A percentile compares a stretch with the other conserved stretches of the same genome.
These are phyloP conservation scores for Aspergillus candidus DNA, from an alignment of 2,329 filamentous ascomycete species.

Conservation along the genomic window DNA sequence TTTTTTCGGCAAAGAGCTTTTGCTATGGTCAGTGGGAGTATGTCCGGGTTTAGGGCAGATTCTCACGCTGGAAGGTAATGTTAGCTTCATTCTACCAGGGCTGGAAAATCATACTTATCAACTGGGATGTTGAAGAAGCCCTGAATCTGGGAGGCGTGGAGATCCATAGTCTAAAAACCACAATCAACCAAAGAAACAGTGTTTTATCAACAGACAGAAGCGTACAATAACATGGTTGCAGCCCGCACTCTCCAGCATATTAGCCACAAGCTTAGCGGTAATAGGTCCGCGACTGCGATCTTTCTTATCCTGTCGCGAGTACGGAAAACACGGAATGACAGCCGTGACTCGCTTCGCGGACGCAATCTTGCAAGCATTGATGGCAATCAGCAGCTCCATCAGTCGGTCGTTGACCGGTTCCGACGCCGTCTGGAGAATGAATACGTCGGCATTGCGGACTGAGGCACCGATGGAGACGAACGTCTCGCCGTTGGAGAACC, in stretches of 20 bases:
- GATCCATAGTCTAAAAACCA: slow-evolving; percentile 64
- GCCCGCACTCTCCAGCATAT: slow-evolving; percentile 91
- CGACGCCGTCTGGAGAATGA: slow-evolving; percentile 1
- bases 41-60: too few relatives aligned
- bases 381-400: slow-evolving; percentile 97
- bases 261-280: slow-evolving; percentile 87
- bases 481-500: slow-evolving; percentile 1
- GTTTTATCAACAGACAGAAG: too few relatives aligned
- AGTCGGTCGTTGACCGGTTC: slow-evolving; percentile 73
- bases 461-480: not conserved
- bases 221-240: slow-evolving; percentile 72
- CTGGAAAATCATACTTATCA: slow-evolving; percentile 46
- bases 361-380: slow-evolving; percentile 82
- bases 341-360: slow-evolving; percentile 85
- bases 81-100: too few relatives aligned
- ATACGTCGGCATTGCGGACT: not conserved
- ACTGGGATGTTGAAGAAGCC: slow-evolving; percentile 88
- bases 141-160: slow-evolving; percentile 87
- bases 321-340: slow-evolving; percentile 90
- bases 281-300: slow-evolving; percentile 90
- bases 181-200: too few relatives aligned
- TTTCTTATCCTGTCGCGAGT: slow-evolving; percentile 94
- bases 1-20: slow-evolving; percentile 82
- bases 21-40: too few relatives aligned
- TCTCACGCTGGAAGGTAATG: too few relatives aligned